phyloP scores from a whole-genome alignment of 768 basidiomycete genomes.

The Lentinula aciculospora region DNA sequence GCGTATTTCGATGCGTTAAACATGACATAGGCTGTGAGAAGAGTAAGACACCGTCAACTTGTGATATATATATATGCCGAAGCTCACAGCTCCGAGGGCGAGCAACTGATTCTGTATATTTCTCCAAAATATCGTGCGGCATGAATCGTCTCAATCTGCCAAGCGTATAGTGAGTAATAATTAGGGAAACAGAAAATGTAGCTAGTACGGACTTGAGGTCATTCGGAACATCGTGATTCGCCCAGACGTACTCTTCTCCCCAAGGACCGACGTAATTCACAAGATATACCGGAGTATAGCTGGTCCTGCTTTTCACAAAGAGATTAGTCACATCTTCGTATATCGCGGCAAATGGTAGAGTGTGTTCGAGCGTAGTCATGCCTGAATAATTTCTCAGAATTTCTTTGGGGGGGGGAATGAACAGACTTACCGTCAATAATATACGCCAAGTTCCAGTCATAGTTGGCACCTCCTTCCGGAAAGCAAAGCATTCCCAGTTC shows the following conservation, averaged over 20 bases:
- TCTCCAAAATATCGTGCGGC: slow-evolving; percentile 59
- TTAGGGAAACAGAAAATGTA: not conserved
- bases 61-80: not conserved
- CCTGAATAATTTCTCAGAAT: slow-evolving; percentile 33
- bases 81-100: slow-evolving; percentile 55
- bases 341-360: slow-evolving; percentile 56
- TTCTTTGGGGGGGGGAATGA: not conserved
- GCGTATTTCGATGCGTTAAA: slow-evolving; percentile 67
- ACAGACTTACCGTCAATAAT: slow-evolving; percentile 58
- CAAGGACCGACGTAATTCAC: slow-evolving; percentile 74
- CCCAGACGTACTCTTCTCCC: slow-evolving; percentile 71
- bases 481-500: slow-evolving; percentile 66
- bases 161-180: slow-evolving; percentile 1
- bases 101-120: slow-evolving; percentile 52
- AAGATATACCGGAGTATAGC: slow-evolving; percentile 66
- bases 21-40: slow-evolving; percentile 45
- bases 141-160: slow-evolving; percentile 56
- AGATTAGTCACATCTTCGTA: slow-evolving; percentile 65
- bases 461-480: slow-evolving; percentile 76
- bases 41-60: slow-evolving; percentile 3
- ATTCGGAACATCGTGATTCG: slow-evolving; percentile 55
- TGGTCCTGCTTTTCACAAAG: slow-evolving; percentile 63
- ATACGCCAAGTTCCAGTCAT: slow-evolving; percentile 74
- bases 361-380: slow-evolving; percentile 74
- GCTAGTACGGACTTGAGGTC: slow-evolving; percentile 51